phyloP scores from a whole-genome alignment of 768 basidiomycete species.

The Auriscalpium orientale region DNA sequence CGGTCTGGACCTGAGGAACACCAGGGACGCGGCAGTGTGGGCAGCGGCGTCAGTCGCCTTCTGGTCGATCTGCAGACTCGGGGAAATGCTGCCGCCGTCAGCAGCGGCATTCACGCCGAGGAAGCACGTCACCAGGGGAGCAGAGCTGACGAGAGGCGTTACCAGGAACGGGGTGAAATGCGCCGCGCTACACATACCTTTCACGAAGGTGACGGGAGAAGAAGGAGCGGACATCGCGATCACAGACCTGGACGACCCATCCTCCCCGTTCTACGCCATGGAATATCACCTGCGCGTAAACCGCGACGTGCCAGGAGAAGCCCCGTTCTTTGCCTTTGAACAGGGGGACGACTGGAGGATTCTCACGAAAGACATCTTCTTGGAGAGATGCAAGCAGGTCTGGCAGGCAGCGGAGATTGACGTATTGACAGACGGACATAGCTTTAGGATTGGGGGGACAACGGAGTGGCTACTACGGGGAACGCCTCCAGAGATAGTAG shows the following conservation, averaged over 20 bases:
- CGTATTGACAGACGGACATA: background rate
- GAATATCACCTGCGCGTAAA: conserved; percentile 18
- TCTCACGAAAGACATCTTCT: conserved; percentile 1
- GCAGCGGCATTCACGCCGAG: background rate
- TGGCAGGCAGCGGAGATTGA: background rate
- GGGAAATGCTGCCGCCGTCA: conserved; percentile 6
- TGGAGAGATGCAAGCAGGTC: conserved; percentile 1
- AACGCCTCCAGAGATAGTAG: background rate
- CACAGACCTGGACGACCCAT: no score
- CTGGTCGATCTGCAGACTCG: conserved; percentile 24
- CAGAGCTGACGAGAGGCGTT: background rate
- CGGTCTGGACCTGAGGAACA: conserved; percentile 17
- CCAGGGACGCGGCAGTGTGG: conserved; percentile 29
- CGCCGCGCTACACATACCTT: conserved; percentile 26
- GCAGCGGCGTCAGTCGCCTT: conserved; percentile 29
- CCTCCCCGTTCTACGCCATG: conserved; percentile 18
- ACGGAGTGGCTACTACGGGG: no score
- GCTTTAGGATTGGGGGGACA: background rate
- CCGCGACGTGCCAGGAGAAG: background rate
- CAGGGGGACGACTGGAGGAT: background rate
- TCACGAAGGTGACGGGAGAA: conserved; percentile 26
- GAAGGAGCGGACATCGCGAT: conserved; percentile 18
- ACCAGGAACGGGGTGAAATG: background rate
- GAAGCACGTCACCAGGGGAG: background rate
- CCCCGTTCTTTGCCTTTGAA: background rate